Evolutionary conservation across 768 basidiomycete species (phyloP), one percentile per base, ranked within the genome.

Genomic region (Mycena venus): DNA sequence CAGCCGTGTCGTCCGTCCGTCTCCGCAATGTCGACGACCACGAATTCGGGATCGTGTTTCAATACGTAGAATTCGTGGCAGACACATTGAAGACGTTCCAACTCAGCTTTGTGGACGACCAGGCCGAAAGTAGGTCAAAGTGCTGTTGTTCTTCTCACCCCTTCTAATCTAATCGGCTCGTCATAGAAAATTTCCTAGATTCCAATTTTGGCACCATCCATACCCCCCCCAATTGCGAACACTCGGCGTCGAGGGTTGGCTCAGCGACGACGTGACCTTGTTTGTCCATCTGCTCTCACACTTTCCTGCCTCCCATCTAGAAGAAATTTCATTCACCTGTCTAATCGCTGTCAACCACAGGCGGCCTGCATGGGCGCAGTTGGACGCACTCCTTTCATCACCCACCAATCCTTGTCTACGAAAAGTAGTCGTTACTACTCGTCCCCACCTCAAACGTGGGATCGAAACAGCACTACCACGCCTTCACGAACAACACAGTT

Each of bases 51-150:
- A 47, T 68, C 25, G 68, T 73, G 15, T 51, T 76, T 17, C 1
- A 31, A 36, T 74, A 74, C 61, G 17, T 71, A 31, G 62, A 10
- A 58, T 51, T 49, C 40, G 66, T 74, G 17, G 68, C 69, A 19
- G 14, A 40, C 12, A 63, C 75, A 2, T 21, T 74, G 53, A 21
- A 23, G 34, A 36, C 25, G 4, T 55, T 77, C 31, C 62, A 68
- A 56, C 47, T 77, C 42, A 58, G 75, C 32, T 73, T 76, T 49
- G 29, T 71, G 23, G 68, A 73, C 59, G 15, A 9, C 27, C 36
- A 34, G 31, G 44, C 60, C 21, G 72, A 77, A 68, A 40, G 75
- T 77, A 65, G 47, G 72, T 68, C 56, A 12, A 55, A n/a, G 9
- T 8, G 12, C 8, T 42, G 17, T 17, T 38, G 6, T 29, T 32